These are phyloP conservation scores for Lentinula edodes DNA, from an alignment of 768 basidiomycete genomes.

Conservation along the genomic window DNA sequence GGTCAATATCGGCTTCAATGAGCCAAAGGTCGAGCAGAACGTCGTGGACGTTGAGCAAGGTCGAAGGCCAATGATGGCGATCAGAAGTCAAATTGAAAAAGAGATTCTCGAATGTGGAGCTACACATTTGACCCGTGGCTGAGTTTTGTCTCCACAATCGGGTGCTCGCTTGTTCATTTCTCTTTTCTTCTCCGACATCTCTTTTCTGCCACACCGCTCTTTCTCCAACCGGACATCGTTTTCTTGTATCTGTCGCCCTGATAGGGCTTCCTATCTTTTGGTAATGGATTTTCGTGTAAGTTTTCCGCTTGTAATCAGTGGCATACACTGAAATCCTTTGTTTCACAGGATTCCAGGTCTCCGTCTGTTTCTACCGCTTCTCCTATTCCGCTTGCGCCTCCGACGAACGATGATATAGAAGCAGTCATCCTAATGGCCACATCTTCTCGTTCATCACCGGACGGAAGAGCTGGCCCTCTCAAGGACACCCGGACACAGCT, in stretches of 20 bases:
- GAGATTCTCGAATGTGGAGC: constrained; percentile 1
- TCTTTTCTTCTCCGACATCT: neutral
- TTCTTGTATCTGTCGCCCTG: neutral
- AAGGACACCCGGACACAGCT: constrained; percentile 92
- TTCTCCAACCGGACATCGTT: neutral
- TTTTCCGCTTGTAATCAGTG: neutral
- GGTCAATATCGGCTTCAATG: neutral
- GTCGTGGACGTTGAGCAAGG: neutral
- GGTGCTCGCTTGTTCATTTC: neutral
- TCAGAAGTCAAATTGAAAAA: neutral
- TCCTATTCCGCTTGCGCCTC: constrained; percentile 21
- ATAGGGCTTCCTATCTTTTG: constrained; percentile 11
- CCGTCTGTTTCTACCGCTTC: constrained; percentile 9
- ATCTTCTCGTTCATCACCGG: constrained; percentile 49
- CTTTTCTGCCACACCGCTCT: neutral
- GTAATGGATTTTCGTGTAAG: constrained; percentile 17
- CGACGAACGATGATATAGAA: constrained; percentile 83
- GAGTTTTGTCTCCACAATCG: constrained; percentile 1
- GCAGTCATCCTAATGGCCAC: constrained; percentile 91
- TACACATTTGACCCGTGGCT: constrained; percentile 2
- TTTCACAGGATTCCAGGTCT: constrained; percentile 6
- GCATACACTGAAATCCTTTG: neutral
- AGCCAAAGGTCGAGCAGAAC: neutral
- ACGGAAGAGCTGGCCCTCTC: constrained; percentile 40
- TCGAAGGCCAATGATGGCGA: neutral